Evolutionary conservation across 202 grass and related monocot genomes (phyloP).

Genomic region (Panicum virgatum): DNA sequence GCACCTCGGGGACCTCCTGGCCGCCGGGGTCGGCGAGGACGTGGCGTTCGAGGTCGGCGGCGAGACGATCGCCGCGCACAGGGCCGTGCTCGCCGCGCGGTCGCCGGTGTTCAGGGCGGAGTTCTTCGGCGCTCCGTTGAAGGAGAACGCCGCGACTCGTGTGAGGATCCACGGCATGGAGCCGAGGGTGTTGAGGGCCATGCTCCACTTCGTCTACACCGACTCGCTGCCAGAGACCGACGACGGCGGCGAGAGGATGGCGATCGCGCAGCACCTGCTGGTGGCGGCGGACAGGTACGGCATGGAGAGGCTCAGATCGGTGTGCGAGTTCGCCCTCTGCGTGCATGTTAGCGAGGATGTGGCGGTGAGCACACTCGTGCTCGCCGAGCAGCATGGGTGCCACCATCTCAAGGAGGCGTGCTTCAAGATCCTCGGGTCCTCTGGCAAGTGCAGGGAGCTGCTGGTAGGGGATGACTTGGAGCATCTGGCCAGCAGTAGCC

Average conservation of each 20-base stretch:
- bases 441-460: not conserved
- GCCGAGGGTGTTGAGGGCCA: not conserved
- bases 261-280: not conserved
- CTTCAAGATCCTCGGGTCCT: not conserved
- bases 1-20: not conserved
- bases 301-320: not conserved
- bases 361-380: not conserved
- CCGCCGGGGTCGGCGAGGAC: not conserved
- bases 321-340: not conserved
- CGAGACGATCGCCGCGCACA: not conserved
- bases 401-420: not conserved
- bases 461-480: not conserved
- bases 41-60: not conserved
- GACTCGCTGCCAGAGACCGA: not conserved
- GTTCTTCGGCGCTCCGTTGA: not conserved
- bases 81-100: not conserved
- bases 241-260: rapidly evolving
- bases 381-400: not conserved
- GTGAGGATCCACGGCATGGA: not conserved
- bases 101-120: slow-evolving; percentile 12
- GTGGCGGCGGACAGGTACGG: not conserved
- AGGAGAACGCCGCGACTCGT: not conserved
- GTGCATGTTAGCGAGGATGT: rapidly evolving
- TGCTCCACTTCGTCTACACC: slow-evolving; percentile 1
- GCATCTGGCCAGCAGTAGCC: not conserved